A percentile compares a stretch with the other conserved stretches of the same genome.
Conservation (phyloP, 108 stramenopile species). For the Nitzschia sp. region DNA sequence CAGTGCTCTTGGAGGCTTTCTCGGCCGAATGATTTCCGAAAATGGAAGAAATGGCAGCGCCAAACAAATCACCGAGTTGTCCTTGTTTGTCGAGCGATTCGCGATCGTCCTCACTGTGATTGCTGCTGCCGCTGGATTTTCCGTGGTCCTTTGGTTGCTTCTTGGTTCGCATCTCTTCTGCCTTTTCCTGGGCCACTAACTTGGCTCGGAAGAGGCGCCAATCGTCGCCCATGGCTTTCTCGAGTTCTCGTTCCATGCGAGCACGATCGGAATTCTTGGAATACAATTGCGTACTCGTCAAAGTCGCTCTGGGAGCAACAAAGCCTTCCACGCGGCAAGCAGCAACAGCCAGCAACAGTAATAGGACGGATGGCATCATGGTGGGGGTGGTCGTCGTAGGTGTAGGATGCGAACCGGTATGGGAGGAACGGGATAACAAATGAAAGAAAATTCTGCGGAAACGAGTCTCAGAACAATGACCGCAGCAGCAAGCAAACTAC, state of each 20-base stretch:
- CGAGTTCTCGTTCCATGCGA: slow-evolving; percentile 72
- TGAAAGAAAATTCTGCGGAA: too few relatives aligned
- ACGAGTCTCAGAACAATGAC: too few relatives aligned
- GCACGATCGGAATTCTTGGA: slow-evolving; percentile 76
- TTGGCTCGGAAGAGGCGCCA: slow-evolving; percentile 88
- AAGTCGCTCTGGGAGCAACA: too few relatives aligned
- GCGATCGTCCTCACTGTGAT: slow-evolving; percentile 27
- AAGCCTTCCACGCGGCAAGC: too few relatives aligned
- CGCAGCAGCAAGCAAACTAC: too few relatives aligned
- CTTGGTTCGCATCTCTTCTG: slow-evolving; percentile 19
- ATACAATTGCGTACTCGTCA: too few relatives aligned
- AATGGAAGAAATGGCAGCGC: slow-evolving; percentile 74
- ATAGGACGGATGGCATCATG: too few relatives aligned
- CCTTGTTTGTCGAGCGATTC: slow-evolving; percentile 45
- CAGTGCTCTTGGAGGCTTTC: slow-evolving; percentile 2
- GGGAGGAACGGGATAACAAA: too few relatives aligned
- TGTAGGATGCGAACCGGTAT: too few relatives aligned
- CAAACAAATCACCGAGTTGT: slow-evolving; percentile 68
- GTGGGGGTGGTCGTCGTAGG: too few relatives aligned
- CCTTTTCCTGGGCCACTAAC: slow-evolving; percentile 73
- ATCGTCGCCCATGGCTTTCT: slow-evolving; percentile 82
- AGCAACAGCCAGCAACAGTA: too few relatives aligned
- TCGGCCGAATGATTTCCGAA: slow-evolving; percentile 38
- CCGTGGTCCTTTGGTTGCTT: slow-evolving; percentile 12
- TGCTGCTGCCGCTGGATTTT: slow-evolving; percentile 8